Conservation (phyloP, 1,284 basidiomycete genomes). For the Ustilago shanxiensis region DNA sequence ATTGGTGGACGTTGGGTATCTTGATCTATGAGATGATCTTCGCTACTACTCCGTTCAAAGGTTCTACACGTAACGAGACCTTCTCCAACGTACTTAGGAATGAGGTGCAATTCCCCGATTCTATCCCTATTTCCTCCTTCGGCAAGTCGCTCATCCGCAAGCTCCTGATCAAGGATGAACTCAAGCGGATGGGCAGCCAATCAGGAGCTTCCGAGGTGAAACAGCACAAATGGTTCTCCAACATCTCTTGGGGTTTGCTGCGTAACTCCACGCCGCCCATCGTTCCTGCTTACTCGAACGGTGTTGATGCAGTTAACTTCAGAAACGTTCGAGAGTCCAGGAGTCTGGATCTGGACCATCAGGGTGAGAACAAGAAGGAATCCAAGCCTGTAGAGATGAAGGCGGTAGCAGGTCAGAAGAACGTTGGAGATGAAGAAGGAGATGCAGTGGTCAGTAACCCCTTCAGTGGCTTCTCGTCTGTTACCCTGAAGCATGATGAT, state of each 20-base stretch:
- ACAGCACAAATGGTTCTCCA: slow-evolving; percentile 97
- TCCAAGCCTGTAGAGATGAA: slow-evolving; percentile 70
- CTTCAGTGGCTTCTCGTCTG: slow-evolving; percentile 62
- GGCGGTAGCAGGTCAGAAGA: slow-evolving; percentile 61
- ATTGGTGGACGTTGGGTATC: slow-evolving; percentile 99
- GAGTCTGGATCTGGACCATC: slow-evolving; percentile 84
- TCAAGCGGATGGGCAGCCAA: slow-evolving; percentile 86
- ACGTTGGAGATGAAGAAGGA: slow-evolving; percentile 64
- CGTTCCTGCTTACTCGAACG: slow-evolving; percentile 84
- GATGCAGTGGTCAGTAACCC: slow-evolving; percentile 66
- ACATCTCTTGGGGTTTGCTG: slow-evolving; percentile 95
- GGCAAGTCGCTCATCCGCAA: slow-evolving; percentile 88
- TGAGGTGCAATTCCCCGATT: slow-evolving; percentile 88
- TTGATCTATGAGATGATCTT: slow-evolving; percentile 99
- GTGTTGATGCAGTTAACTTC: slow-evolving; percentile 87
- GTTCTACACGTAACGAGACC: slow-evolving; percentile 90
- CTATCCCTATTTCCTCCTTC: slow-evolving; percentile 81
- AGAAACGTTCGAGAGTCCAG: slow-evolving; percentile 88
- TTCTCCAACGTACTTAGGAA: slow-evolving; percentile 94
- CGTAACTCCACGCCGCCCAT: slow-evolving; percentile 94
- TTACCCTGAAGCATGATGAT: slow-evolving; percentile 62
- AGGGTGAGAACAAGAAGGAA: slow-evolving; percentile 75
- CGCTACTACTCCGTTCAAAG: slow-evolving; percentile 99
- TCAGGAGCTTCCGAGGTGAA: slow-evolving; percentile 98
- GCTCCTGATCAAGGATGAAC: slow-evolving; percentile 92